Percentiles rank a stretch among this genome's conserved stretches.
Conservation (phyloP, 177 flowering plant genomes). For the Vitis hybrid region DNA sequence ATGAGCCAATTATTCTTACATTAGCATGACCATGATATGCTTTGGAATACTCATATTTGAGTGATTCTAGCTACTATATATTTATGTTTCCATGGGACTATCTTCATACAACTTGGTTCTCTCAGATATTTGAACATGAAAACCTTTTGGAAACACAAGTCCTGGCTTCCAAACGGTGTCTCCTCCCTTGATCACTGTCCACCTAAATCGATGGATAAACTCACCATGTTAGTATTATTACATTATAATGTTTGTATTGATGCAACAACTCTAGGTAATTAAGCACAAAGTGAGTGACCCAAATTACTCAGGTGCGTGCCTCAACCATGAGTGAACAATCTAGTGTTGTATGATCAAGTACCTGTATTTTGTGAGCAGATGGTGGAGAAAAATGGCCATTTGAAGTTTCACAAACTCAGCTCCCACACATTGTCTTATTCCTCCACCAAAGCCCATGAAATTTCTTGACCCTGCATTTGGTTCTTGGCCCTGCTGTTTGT, state of each 20-base stretch:
- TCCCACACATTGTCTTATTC: conserved; percentile 94
- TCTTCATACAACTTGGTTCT: conserved; percentile 12
- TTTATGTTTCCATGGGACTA: no score
- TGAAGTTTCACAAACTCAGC: conserved; percentile 87
- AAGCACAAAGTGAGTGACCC: conserved; percentile 3
- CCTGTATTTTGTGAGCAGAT: conserved; percentile 84
- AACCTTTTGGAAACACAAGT: conserved; percentile 59
- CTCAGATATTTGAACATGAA: conserved; percentile 36
- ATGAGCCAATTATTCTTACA: no score
- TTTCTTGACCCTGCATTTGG: conserved; percentile 58
- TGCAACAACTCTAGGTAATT: no score
- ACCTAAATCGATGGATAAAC: conserved; percentile 20
- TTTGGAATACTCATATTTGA: no score
- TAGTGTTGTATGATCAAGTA: conserved; percentile 18
- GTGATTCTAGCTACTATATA: no score
- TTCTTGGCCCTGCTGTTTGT: conserved; percentile 48
- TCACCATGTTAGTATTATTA: no score
- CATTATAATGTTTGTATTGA: no score
- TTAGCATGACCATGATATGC: no score
- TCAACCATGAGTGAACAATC: no score
- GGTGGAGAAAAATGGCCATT: conserved; percentile 86
- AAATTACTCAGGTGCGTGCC: neutral
- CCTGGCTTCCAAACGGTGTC: conserved; percentile 60
- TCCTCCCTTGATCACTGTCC: conserved; percentile 55
- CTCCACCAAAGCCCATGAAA: conserved; percentile 98